These are phyloP conservation scores for Claviceps fusiformis DNA, from an alignment of 2,329 filamentous ascomycete genomes.

Conservation along the genomic window DNA sequence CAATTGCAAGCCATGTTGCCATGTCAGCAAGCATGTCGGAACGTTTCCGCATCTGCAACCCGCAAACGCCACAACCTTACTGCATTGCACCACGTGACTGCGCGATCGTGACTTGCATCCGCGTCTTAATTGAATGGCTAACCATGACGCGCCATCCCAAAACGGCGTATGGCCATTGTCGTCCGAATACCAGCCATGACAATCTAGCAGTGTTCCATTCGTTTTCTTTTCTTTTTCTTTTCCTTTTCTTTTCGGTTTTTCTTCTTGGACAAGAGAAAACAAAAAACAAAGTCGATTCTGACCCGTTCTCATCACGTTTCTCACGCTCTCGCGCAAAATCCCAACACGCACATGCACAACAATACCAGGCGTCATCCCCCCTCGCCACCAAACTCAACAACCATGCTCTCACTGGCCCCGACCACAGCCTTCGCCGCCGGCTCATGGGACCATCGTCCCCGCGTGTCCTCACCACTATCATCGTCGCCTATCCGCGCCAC, in stretches of 20 bases:
- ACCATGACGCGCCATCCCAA: not conserved
- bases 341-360: not conserved
- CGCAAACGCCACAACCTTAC: not conserved
- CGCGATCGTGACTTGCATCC: slow-evolving; percentile 11
- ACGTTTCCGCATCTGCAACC: not conserved
- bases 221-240: too few relatives aligned
- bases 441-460: slow-evolving; percentile 32
- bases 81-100: slow-evolving; percentile 15
- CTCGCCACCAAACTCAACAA: slow-evolving; percentile 7
- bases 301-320: not conserved
- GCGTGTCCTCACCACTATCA: slow-evolving; percentile 41
- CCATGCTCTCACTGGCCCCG: slow-evolving; percentile 29
- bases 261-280: not conserved
- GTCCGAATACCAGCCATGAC: not conserved
- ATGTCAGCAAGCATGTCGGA: too few relatives aligned
- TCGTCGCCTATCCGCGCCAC: slow-evolving; percentile 44
- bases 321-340: too few relatives aligned
- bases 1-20: not conserved
- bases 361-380: not conserved
- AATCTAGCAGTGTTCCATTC: not conserved
- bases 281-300: not conserved
- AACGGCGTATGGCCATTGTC: not conserved
- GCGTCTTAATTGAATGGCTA: slow-evolving; percentile 9
- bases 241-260: too few relatives aligned
- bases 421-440: slow-evolving; percentile 28